Evolutionary conservation across 257 asterid genomes (phyloP).

Genomic region (Plantago elongata): DNA sequence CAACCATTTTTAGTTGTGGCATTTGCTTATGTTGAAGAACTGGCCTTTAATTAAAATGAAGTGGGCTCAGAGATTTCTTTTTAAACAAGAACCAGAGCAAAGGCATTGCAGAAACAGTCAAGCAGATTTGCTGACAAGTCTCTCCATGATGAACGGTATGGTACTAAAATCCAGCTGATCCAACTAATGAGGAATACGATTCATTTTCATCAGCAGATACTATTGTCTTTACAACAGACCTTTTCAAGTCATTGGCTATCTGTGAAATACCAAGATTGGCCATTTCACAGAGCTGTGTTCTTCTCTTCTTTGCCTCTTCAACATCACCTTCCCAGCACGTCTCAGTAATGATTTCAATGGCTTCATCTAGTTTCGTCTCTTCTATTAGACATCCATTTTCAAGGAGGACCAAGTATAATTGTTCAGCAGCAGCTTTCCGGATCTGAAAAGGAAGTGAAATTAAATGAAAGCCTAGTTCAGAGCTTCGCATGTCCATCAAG

Average conservation of each 20-base stretch:
- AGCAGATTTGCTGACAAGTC: no score
- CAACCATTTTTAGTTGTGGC: no score
- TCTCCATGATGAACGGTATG: neutral
- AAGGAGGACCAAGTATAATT: constrained; percentile 70
- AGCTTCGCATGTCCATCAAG: no score
- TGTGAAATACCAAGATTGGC: constrained; percentile 45
- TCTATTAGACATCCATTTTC: constrained; percentile 54
- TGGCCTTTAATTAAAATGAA: no score
- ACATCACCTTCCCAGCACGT: constrained; percentile 94
- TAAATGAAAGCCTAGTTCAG: neutral
- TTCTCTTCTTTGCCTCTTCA: constrained; percentile 68
- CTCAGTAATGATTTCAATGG: constrained; percentile 63
- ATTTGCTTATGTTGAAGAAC: no score
- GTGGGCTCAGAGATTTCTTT: no score
- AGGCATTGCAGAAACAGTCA: no score
- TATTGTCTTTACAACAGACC: constrained; percentile 22
- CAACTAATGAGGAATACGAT: constrained; percentile 79
- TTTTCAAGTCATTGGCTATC: constrained; percentile 25
- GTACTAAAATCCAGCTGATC: constrained; percentile 77
- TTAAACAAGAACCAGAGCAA: no score
- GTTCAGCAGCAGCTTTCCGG: constrained; percentile 76
- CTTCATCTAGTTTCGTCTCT: constrained; percentile 58
- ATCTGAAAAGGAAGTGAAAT: constrained; percentile 40
- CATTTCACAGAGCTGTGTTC: constrained; percentile 42
- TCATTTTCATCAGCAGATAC: constrained; percentile 66